Evolutionary conservation across 2,329 filamentous ascomycete species (phyloP), one percentile per base, ranked within the genome.

Genomic region (Colletotrichum orchidophilum): DNA sequence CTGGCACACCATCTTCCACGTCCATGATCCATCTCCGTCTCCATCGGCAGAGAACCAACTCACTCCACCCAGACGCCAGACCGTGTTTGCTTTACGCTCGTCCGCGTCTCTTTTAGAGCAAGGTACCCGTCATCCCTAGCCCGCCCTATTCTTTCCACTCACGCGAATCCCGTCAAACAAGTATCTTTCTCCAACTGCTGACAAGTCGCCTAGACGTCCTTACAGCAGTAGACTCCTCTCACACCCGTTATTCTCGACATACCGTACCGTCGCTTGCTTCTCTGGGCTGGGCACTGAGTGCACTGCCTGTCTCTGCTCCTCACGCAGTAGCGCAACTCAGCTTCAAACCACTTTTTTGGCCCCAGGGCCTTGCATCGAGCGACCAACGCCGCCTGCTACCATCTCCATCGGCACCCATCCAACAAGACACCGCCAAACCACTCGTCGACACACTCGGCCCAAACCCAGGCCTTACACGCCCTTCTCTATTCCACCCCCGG

Each of bases 321-420:
- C 39, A 11, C 39, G 39, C 39, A 46, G 39, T 46, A 46, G 39
- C 39, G 39, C 18, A 21, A 18, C 39, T 46, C 39, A 46, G 8
- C 39, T n/a, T 46, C 39, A 46, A 46, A 46, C 18, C 39, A 46
- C 39, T 46, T 46, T 46, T 46, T 60, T 60, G 26, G 24, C 39
- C 33, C 24, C 60, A 53, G 21, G 54, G 66, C 49, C 63, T 66
- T 35, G 27, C 49, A 55, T 66, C 42, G 50, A 61, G 46, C 67
- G 62, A 49, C 55, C 63, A 66, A 54, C 66, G 58, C 60, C 53
- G 53, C 61, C 33, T 59, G 65, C 60, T 57, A 68, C 65, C 59
- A 8, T 29, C 26, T 29, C 52, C 54, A 26, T 31, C 52, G 15
- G 52, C 15, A 24, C 24, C 52, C 64, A 53, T 63, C 65, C 60